A percentile compares a stretch with the other conserved stretches of the same genome.
Evolutionary conservation across 179 eudicot genomes (phyloP).

Genomic region (Silene vulgaris): DNA sequence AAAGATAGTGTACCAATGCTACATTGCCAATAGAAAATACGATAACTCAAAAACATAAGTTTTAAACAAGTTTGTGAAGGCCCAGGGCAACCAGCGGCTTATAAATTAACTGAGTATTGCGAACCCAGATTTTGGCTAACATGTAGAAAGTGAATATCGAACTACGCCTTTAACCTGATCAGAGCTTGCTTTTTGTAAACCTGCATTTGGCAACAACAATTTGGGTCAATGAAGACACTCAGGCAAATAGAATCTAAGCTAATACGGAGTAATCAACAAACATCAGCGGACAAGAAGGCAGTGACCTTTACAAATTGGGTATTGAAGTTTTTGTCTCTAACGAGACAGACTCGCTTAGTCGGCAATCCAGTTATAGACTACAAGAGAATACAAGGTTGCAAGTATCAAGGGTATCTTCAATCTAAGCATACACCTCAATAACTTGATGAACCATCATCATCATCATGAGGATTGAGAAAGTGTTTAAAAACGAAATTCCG

Average conservation of each 20-base stretch:
- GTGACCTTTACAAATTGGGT: too few species aligned
- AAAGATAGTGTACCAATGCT: background rate
- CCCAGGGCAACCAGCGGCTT: background rate
- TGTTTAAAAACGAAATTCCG: too few species aligned
- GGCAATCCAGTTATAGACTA: too few species aligned
- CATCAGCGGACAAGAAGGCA: background rate
- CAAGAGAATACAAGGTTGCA: too few species aligned
- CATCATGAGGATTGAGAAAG: too few species aligned
- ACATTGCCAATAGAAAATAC: too few species aligned
- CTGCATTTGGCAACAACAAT: constrained; percentile 1
- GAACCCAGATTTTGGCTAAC: background rate
- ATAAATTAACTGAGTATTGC: background rate
- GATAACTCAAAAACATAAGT: background rate
- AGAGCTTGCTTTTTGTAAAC: constrained; percentile 10
- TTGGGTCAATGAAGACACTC: background rate
- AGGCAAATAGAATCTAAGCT: background rate
- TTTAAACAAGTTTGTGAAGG: constrained; percentile 2
- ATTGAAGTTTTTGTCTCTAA: too few species aligned
- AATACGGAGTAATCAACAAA: background rate
- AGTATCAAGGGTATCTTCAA: too few species aligned
- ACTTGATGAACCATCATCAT: too few species aligned
- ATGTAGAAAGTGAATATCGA: background rate
- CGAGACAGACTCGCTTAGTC: too few species aligned
- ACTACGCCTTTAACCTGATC: background rate
- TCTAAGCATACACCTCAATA: too few species aligned